These are phyloP conservation scores for Oxytropis ochrocephala DNA, from an alignment of 306 rosid genomes.

Conservation along the genomic window DNA sequence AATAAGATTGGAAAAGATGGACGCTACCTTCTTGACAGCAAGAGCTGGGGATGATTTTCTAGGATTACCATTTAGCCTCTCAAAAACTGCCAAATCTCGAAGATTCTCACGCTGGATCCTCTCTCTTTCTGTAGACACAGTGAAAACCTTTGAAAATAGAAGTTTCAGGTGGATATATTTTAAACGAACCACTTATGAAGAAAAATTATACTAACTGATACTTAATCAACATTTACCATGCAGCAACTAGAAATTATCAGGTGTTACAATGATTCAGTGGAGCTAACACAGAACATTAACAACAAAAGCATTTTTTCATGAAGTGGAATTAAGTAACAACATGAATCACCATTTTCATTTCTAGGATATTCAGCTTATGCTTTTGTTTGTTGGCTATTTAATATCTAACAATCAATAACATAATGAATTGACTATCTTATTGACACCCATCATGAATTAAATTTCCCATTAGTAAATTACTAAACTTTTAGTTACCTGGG, in stretches of 20 bases:
- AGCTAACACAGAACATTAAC: neutral
- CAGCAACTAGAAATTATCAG: neutral
- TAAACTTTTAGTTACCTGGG: slow-evolving; percentile 45
- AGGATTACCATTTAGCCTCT: slow-evolving; percentile 70
- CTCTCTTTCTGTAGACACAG: slow-evolving; percentile 52
- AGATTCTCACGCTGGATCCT: slow-evolving; percentile 73
- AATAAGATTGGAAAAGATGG: neutral
- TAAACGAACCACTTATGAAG: neutral
- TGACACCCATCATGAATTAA: neutral
- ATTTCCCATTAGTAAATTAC: neutral
- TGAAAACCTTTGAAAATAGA: neutral
- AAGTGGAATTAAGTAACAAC: neutral
- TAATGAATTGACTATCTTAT: neutral
- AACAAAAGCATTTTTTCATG: neutral
- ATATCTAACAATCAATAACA: neutral
- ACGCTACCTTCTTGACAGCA: slow-evolving; percentile 76
- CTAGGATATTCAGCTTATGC: neutral
- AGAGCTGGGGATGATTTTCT: slow-evolving; percentile 58
- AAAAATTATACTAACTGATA: neutral
- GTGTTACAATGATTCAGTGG: neutral
- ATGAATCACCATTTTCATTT: neutral
- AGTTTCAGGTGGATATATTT: neutral
- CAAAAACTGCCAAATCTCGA: slow-evolving; percentile 82
- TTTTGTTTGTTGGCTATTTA: neutral
- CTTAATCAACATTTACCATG: neutral